phyloP scores from a whole-genome alignment of 768 basidiomycete species.

The Antrodiella citrinella region DNA sequence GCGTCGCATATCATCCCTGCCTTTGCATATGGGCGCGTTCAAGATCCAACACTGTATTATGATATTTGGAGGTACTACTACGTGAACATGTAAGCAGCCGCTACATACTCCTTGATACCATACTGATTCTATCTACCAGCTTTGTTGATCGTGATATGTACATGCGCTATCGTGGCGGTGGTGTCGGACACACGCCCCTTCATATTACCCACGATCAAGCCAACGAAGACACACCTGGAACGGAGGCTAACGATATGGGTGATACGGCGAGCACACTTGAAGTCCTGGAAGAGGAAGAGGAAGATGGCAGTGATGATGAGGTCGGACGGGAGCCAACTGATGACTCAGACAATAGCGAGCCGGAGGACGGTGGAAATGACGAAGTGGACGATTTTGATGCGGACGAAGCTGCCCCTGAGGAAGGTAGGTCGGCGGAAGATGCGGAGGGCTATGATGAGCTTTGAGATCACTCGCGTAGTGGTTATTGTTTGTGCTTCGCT shows the following conservation, averaged over 20 bases:
- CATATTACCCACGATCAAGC: too few relatives aligned
- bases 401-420: too few relatives aligned
- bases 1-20: slow-evolving; percentile 28
- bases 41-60: too few relatives aligned
- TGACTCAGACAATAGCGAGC: neutral
- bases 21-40: slow-evolving; percentile 16
- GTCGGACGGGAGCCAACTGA: neutral
- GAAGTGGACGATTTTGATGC: too few relatives aligned
- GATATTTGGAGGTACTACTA: neutral
- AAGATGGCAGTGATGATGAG: neutral
- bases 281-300: neutral
- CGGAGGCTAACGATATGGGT: neutral
- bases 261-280: too few relatives aligned
- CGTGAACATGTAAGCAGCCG: slow-evolving; percentile 1
- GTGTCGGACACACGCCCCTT: too few relatives aligned
- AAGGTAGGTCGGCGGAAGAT: too few relatives aligned
- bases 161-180: slow-evolving; percentile 8
- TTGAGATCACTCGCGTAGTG: too few relatives aligned
- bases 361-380: neutral
- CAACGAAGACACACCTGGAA: neutral
- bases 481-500: too few relatives aligned
- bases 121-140: neutral
- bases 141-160: slow-evolving; percentile 11
- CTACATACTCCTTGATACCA: neutral
- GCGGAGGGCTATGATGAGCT: too few relatives aligned